These are phyloP conservation scores for Crucibulum laeve DNA, from an alignment of 768 basidiomycete genomes.

Conservation along the genomic window DNA sequence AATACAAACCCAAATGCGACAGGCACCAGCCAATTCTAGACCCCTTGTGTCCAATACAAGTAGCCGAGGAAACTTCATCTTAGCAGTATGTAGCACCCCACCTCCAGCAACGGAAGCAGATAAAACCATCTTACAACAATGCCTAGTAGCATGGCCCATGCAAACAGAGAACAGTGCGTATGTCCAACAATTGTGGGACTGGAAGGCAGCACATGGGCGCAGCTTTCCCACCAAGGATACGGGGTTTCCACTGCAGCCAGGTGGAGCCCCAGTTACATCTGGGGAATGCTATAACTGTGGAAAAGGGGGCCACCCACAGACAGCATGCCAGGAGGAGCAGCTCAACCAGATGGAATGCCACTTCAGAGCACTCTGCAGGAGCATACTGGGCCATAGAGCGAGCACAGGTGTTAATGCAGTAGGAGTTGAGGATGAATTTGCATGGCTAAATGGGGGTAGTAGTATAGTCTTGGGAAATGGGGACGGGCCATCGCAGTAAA, in stretches of 20 bases:
- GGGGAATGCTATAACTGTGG: neutral
- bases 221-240: neutral
- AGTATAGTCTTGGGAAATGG: too few species aligned
- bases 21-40: neutral
- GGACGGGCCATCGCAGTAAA: too few species aligned
- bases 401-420: too few species aligned
- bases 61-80: neutral
- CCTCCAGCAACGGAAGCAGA: neutral
- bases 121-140: neutral
- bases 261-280: neutral
- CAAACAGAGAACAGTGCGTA: neutral
- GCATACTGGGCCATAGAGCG: neutral
- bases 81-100: neutral
- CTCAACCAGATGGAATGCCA: neutral
- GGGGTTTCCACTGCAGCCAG: neutral
- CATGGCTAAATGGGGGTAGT: too few species aligned
- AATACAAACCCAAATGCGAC: neutral
- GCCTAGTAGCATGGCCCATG: neutral
- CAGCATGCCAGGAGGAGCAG: neutral
- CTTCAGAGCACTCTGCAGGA: neutral
- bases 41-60: neutral
- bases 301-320: neutral
- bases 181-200: neutral
- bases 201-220: neutral
- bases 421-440: too few species aligned